phyloP scores from a whole-genome alignment of 2,329 filamentous ascomycete genomes.

The Lasiodiplodia citricola region DNA sequence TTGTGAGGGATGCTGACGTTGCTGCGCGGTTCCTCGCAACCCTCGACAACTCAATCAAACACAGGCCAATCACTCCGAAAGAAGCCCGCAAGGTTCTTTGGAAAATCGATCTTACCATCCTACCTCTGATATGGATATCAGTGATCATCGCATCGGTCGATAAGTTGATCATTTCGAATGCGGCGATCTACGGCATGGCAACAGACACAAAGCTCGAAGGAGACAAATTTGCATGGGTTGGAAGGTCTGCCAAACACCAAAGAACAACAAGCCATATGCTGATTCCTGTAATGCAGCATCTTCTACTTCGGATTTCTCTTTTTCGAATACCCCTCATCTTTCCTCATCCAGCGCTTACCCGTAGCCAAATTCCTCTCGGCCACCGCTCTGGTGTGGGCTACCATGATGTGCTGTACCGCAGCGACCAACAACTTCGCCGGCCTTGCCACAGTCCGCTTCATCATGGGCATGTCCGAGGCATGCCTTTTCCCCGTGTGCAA shows the following conservation, averaged over 20 bases:
- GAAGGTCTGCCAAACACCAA: slow-evolving; percentile 14
- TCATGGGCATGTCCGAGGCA: slow-evolving; percentile 20
- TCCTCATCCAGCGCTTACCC: slow-evolving; percentile 33
- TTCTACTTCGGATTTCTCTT: slow-evolving; percentile 35
- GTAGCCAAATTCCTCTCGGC: slow-evolving; percentile 33
- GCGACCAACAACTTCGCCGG: slow-evolving; percentile 30
- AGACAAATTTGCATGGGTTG: slow-evolving; percentile 35
- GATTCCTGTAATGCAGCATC: not conserved
- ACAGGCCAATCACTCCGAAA: not conserved
- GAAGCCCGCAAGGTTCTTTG: slow-evolving; percentile 15
- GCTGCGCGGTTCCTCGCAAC: slow-evolving; percentile 11
- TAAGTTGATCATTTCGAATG: slow-evolving; percentile 43
- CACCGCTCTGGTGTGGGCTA: slow-evolving; percentile 31
- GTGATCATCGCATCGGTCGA: slow-evolving; percentile 43
- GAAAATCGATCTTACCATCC: slow-evolving; percentile 9
- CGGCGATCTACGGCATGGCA: slow-evolving; percentile 35
- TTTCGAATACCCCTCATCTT: slow-evolving; percentile 31
- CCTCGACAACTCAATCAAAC: not conserved
- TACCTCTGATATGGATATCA: slow-evolving; percentile 9
- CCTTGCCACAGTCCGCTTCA: slow-evolving; percentile 16
- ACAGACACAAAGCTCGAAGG: slow-evolving; percentile 33
- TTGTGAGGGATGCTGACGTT: not conserved
- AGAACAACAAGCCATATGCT: not conserved
- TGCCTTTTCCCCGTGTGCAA: slow-evolving; percentile 11
- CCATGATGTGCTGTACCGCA: slow-evolving; percentile 30